Evolutionary conservation across 1,284 basidiomycete genomes (phyloP), one percentile per base, ranked within the genome.

Genomic region (Ustilago hordei): DNA sequence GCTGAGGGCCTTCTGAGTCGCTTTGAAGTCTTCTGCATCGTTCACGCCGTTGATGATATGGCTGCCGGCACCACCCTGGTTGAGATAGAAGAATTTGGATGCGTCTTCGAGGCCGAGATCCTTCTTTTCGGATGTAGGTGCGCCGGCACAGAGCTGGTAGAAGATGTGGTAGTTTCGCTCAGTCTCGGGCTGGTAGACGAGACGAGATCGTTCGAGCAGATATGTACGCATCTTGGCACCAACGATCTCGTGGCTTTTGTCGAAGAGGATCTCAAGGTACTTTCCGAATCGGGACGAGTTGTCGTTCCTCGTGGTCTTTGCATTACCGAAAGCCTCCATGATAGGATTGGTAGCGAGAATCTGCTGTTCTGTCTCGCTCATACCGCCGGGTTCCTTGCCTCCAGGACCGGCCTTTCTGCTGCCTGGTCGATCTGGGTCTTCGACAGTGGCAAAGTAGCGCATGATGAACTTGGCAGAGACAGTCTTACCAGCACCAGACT

Each of bases 81-180:
- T 95, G 70, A 99, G 90, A 84, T 95, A 99, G 78, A 92, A 90
- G 87, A 98, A 99, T 86, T 95, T 93, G 39, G 86, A 84, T 43
- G 91, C 91, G 64, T 96, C 94, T 75, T 95, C 93, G 50, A 99
- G 89, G 6, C 93, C 95, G 47, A 99, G 90, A 82, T 97, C 94
- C 87, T 97, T 97, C 54, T 94, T 91, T 85, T 99, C 96, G 85
- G 97, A 96, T 31, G 93, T 89, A 2, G 96, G 95, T 4, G 95
- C 95, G 60, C 97, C 97, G 2, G 96, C 93, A 81, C 96, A 95
- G n/a, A 99, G 89, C 87, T 99, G 97, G 87, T 99, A 99, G 89
- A 99, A 99, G 84, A 99, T 98, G 87, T 99, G 97, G 87, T 99
- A 99, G 87, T 99, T 99, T 66, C 97, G 92, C 87, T 99, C 97